Conservation (phyloP, 2,329 filamentous ascomycete genomes). For the Ophioceras dolichostomum region DNA sequence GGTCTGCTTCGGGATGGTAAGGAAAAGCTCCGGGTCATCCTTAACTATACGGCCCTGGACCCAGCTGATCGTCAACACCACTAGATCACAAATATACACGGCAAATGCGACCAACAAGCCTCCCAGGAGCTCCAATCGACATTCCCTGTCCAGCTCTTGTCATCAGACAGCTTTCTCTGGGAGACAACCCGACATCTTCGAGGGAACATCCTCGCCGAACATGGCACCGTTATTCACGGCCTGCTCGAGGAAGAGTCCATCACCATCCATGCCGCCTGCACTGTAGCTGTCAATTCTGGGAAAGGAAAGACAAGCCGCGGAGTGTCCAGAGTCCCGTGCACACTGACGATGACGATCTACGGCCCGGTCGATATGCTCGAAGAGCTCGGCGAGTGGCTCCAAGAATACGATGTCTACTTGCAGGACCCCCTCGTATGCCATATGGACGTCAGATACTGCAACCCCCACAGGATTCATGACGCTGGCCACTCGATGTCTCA, state of each 20-base stretch:
- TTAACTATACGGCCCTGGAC: no score
- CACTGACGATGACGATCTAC: conserved; percentile 16
- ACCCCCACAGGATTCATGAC: conserved; percentile 24
- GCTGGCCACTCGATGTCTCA: no score
- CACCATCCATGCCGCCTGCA: conserved; percentile 2
- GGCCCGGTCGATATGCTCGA: conserved; percentile 14
- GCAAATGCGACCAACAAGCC: background rate
- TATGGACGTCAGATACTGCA: conserved; percentile 17
- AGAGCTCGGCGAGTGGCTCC: conserved; percentile 16
- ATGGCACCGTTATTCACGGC: conserved; percentile 1
- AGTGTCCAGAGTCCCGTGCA: background rate
- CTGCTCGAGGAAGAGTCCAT: conserved; percentile 4
- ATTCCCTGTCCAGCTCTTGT: background rate
- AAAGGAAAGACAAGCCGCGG: background rate
- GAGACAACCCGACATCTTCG: background rate
- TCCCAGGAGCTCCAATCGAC: background rate
- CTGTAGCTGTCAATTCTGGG: background rate
- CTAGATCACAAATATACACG: background rate
- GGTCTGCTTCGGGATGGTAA: conserved; percentile 4
- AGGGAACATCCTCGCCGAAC: background rate
- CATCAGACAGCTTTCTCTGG: background rate
- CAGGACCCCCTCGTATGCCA: conserved; percentile 20
- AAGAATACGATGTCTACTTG: conserved; percentile 17
- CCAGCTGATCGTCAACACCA: background rate
- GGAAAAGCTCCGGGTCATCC: no score